Base-by-base conservation (phyloP, 495 filamentous ascomycete species). In the Friedmanniomyces simplex region DNA sequence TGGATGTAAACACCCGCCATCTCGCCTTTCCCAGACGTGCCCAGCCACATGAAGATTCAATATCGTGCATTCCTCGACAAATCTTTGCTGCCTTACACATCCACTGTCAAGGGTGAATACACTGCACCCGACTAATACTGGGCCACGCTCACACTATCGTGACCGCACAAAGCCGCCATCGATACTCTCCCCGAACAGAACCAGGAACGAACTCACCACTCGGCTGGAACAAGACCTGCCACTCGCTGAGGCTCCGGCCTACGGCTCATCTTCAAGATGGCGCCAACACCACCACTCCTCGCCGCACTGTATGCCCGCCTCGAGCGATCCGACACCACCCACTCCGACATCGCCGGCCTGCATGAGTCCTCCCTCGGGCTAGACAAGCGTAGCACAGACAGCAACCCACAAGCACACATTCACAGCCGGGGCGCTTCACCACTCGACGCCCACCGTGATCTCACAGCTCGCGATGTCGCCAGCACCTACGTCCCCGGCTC, bases 401-500 rank as follows among this genome's bases (percentile, higher is more conserved):
- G 46, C 16, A 7, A 43, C 28, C 4, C 28, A 32, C 28, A 32
- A 7, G 22, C 55, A 11, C 14, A 30, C 4, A 4, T 32, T 4
- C 20, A 14, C 16, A 25, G 13, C 49, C 25, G 34, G 20, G 32
- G 55, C 11, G 41, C 46, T 18, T 59, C 59, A 14, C 28, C 48
- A 39, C n/a, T 52, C 13, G 13, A 37, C 14, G 18, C 26, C 25
- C 45, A 58, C 48, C 34, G 43, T 20, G 1, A 50, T 56, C 52
- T 58, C 28, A 14, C 36, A 36, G 42, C 46, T 22, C 37, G 55
- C 24, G 20, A 55, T 50, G 10, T 26, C 51, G 52, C 46, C 18
- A 25, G 54, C 10, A 50, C 47, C n/a, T 71, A 68, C 47, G 72
- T 76, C 24, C 67, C 70, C 18, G 69, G 68, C 22, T 59, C 58